phyloP scores from a whole-genome alignment of 2,329 filamentous ascomycete genomes.

The Neonectria magnoliae region DNA sequence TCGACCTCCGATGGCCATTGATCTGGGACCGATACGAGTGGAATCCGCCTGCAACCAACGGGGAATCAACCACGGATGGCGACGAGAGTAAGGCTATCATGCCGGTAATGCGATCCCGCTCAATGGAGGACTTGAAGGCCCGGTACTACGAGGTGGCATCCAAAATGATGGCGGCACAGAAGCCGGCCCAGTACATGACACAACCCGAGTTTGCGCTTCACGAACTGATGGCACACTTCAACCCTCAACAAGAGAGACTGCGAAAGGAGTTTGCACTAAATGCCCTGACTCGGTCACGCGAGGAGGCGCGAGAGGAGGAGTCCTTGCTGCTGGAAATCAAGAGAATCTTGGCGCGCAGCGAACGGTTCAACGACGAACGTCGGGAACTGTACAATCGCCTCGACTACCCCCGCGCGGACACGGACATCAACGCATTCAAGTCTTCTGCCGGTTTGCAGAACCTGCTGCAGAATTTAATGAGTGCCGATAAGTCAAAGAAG shows the following conservation, averaged over 20 bases:
- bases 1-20: slow-evolving; percentile 88
- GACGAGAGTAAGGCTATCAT: slow-evolving; percentile 65
- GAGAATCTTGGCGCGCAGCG: slow-evolving; percentile 87
- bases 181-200: slow-evolving; percentile 87
- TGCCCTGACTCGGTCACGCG: slow-evolving; percentile 80
- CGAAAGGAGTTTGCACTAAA: slow-evolving; percentile 88
- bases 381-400: slow-evolving; percentile 87
- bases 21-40: slow-evolving; percentile 95
- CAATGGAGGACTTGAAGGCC: slow-evolving; percentile 90
- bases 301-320: slow-evolving; percentile 93
- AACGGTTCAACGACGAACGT: slow-evolving; percentile 87
- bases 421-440: slow-evolving; percentile 81
- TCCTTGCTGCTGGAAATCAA: slow-evolving; percentile 89
- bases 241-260: slow-evolving; percentile 78
- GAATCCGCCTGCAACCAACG: slow-evolving; percentile 56
- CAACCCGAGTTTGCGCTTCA: slow-evolving; percentile 83
- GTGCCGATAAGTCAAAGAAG: slow-evolving; percentile 89
- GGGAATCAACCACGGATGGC: slow-evolving; percentile 56
- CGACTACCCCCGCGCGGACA: slow-evolving; percentile 77
- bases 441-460: slow-evolving; percentile 82
- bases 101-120: slow-evolving; percentile 65
- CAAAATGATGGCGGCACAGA: slow-evolving; percentile 82
- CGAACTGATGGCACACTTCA: slow-evolving; percentile 87
- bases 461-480: slow-evolving; percentile 83
- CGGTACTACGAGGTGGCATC: slow-evolving; percentile 90